Evolutionary conservation across 1,139 yeast genomes (phyloP).

Genomic region (Pichia sp.): DNA sequence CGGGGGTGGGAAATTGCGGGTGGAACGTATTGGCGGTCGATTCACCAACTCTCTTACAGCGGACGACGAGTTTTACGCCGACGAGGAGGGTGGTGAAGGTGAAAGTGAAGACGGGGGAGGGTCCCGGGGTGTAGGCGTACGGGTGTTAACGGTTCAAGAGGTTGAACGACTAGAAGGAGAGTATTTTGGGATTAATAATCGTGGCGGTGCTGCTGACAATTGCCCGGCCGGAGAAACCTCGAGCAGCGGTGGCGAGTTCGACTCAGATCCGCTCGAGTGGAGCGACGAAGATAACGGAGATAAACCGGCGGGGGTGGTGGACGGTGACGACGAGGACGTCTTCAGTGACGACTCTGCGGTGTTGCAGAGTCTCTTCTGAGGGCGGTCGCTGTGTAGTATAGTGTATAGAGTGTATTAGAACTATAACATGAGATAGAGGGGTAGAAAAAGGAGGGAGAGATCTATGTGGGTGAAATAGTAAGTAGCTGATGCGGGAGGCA

Average conservation of each 20-base stretch:
- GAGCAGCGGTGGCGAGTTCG: conserved; percentile 25
- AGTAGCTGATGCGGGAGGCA: too few species aligned
- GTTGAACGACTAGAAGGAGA: conserved; percentile 20
- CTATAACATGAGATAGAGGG: too few species aligned
- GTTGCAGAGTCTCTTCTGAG: background rate
- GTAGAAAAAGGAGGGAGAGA: background rate
- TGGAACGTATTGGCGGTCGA: conserved; percentile 31
- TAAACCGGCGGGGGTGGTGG: background rate
- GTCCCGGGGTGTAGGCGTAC: background rate
- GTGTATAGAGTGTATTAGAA: background rate
- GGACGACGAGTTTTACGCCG: conserved; percentile 23
- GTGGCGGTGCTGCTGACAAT: background rate
- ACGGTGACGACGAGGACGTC: conserved; percentile 15
- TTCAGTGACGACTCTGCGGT: conserved; percentile 19
- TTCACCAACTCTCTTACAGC: conserved; percentile 27
- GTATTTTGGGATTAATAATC: conserved; percentile 19
- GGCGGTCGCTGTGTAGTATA: background rate
- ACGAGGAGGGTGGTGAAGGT: conserved; percentile 2
- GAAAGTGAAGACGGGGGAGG: conserved; percentile 20
- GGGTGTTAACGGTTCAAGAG: too few species aligned
- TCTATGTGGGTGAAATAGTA: too few species aligned
- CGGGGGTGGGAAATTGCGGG: conserved; percentile 7
- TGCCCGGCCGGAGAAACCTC: too few species aligned
- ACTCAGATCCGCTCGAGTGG: conserved; percentile 29
- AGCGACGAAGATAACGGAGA: conserved; percentile 16